Base-by-base conservation (phyloP, 2,329 filamentous ascomycete genomes). In the Phyllosticta capitalensis region DNA sequence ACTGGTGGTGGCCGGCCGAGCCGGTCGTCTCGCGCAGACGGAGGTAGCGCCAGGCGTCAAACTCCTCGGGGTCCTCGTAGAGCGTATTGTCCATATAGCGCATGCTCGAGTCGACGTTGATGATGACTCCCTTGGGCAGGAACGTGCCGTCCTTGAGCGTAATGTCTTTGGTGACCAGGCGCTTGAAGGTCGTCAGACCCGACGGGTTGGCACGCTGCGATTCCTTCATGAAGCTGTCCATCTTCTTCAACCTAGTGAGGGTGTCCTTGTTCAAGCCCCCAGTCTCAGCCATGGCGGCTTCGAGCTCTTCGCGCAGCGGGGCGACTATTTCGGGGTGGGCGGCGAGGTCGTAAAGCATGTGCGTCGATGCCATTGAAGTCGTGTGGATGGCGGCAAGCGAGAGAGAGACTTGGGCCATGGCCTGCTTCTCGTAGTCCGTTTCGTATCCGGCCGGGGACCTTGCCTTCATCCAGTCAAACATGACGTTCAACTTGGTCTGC, bases 191-290 rank as follows among this genome's bases (percentile, higher is more conserved):
- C n/a, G 60, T 56, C 14, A 63, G 54, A 3, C 61, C 55, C 2
- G 63, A 58, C 1, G 63, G 63, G 50, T 62, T 64, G 30, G 48
- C 48, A 19, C 63, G 62, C 53, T 63, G 62, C 4, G 63, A 63
- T 22, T 66, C 64, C 55, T 64, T 65, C 56, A 66, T 62, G 58
- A 66, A 64, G 53, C 62, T 64, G 51, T 66, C 64, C n/a, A 64
- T 59, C 53, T 61, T 63, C 54, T 63, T 62, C 19, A 64, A 58
- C 54, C 60, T 64, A 14, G 57, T 53, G 54, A 63, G 59, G 2
- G 58, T 61, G 6, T 52, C 58, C 52, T 61, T 62, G 19, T 58
- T 30, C 55, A 56, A 62, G n/a, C 48, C 21, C 1, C 61, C 61
- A 9, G 63, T 61, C 53, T 64, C 63, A 9, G 22, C 21, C 10